Percentiles rank a stretch among this genome's conserved stretches.
Conservation (phyloP, 345 rosid genomes). For the Murraya paniculata region DNA sequence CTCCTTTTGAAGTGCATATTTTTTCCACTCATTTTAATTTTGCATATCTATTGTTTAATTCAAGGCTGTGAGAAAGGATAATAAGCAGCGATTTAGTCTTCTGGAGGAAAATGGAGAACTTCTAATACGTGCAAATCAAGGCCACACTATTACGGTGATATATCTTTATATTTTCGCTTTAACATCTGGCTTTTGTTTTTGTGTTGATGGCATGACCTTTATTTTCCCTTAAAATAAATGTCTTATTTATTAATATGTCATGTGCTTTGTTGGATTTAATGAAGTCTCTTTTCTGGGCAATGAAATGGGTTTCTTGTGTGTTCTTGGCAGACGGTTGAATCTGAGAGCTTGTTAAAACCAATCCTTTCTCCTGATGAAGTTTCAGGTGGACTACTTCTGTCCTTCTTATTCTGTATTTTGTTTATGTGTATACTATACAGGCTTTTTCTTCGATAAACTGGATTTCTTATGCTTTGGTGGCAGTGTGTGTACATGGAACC, state of each 20-base stretch:
- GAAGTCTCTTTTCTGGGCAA: neutral
- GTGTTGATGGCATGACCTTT: neutral
- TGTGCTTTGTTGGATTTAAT: neutral
- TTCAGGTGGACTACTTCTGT: slow-evolving; percentile 39
- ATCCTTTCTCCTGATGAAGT: slow-evolving; percentile 72
- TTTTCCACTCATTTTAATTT: neutral
- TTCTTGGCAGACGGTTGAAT: slow-evolving; percentile 60
- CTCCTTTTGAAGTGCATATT: neutral
- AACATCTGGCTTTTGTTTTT: neutral
- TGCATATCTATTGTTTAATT: slow-evolving; percentile 13
- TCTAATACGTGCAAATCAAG: slow-evolving; percentile 91
- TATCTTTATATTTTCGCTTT: neutral
- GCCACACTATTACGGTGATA: slow-evolving; percentile 70
- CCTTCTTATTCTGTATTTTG: neutral
- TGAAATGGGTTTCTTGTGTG: slow-evolving; percentile 2
- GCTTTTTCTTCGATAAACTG: neutral
- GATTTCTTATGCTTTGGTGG: neutral
- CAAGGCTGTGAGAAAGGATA: slow-evolving; percentile 81
- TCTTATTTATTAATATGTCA: neutral
- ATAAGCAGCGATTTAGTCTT: slow-evolving; percentile 79
- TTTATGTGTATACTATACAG: neutral
- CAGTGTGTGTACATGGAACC: slow-evolving; percentile 95
- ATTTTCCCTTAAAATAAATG: neutral
- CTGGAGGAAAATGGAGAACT: slow-evolving; percentile 74
- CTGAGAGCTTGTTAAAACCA: slow-evolving; percentile 72